phyloP scores from a whole-genome alignment of 2,329 filamentous ascomycete species.

The Xenosphaeropsis pyriputrescens region DNA sequence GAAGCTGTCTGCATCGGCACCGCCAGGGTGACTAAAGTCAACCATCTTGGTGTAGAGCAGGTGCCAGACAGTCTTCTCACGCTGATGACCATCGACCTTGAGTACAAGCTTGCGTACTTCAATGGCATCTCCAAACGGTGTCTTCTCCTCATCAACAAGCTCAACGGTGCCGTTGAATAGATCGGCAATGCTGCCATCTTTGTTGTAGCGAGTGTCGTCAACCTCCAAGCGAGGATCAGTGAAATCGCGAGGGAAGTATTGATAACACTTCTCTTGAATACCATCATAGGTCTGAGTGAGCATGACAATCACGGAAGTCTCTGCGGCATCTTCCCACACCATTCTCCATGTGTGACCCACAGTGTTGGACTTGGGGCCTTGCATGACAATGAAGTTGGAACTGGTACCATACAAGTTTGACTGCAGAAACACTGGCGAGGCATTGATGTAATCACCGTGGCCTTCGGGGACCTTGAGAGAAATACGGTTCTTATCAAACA shows the following conservation, averaged over 20 bases:
- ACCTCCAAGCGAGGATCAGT: slow-evolving; percentile 36
- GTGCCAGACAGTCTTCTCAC: slow-evolving; percentile 62
- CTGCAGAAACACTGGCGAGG: slow-evolving; percentile 50
- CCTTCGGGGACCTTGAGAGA: slow-evolving; percentile 64
- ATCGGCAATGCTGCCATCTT: slow-evolving; percentile 27
- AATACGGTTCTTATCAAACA: slow-evolving; percentile 77
- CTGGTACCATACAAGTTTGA: slow-evolving; percentile 19
- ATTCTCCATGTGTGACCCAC: slow-evolving; percentile 88
- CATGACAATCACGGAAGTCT: slow-evolving; percentile 80
- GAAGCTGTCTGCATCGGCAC: slow-evolving; percentile 52
- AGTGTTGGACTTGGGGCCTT: slow-evolving; percentile 69
- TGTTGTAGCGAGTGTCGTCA: slow-evolving; percentile 49
- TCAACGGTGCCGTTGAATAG: slow-evolving; percentile 51
- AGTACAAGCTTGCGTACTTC: slow-evolving; percentile 63
- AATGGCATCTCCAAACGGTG: slow-evolving; percentile 40
- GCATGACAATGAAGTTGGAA: slow-evolving; percentile 74
- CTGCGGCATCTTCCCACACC: slow-evolving; percentile 64
- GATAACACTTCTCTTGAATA: slow-evolving; percentile 69
- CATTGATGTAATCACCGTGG: slow-evolving; percentile 68
- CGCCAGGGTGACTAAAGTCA: slow-evolving; percentile 70
- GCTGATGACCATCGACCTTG: slow-evolving; percentile 22
- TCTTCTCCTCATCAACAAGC: slow-evolving; percentile 35
- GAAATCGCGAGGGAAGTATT: slow-evolving; percentile 60
- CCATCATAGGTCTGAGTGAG: slow-evolving; percentile 78
- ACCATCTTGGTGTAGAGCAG: slow-evolving; percentile 81